phyloP scores from a whole-genome alignment of 2,329 filamentous ascomycete species.

The Nakataea oryzae region DNA sequence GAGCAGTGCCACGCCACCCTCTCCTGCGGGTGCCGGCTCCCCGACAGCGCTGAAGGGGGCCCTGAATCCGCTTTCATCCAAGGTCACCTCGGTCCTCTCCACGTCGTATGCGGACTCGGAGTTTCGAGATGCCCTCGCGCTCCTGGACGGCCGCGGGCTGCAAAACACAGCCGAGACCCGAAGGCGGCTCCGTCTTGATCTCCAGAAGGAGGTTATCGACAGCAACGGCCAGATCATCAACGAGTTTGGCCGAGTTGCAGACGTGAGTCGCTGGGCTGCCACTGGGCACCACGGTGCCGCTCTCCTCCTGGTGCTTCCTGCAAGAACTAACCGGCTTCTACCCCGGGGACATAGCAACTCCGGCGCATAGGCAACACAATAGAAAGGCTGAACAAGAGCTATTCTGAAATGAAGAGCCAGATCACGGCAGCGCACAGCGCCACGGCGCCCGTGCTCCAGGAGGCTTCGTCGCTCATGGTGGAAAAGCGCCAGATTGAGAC shows the following conservation, averaged over 20 bases:
- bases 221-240: conserved; percentile 82
- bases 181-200: conserved; percentile 66
- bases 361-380: conserved; percentile 74
- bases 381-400: conserved; percentile 66
- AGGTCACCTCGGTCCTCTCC: conserved; percentile 77
- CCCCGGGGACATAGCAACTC: conserved; percentile 58
- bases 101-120: conserved; percentile 88
- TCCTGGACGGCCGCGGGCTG: conserved; percentile 63
- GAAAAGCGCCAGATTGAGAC: conserved; percentile 66
- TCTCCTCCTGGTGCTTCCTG: background rate
- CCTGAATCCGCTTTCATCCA: conserved; percentile 63
- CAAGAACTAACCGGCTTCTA: background rate
- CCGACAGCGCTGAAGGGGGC: conserved; percentile 20
- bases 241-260: conserved; percentile 82
- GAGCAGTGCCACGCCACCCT: background rate
- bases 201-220: conserved; percentile 87
- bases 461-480: conserved; percentile 62
- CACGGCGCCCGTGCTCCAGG: conserved; percentile 63
- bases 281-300: background rate
- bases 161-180: conserved; percentile 69
- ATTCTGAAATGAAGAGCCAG: conserved; percentile 69
- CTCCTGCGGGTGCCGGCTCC: background rate
- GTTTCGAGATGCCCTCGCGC: conserved; percentile 72
- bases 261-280: too few relatives aligned
- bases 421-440: conserved; percentile 66